These are phyloP conservation scores for Ilyonectria mors-panacis DNA, from an alignment of 2,329 filamentous ascomycete species.

Conservation along the genomic window DNA sequence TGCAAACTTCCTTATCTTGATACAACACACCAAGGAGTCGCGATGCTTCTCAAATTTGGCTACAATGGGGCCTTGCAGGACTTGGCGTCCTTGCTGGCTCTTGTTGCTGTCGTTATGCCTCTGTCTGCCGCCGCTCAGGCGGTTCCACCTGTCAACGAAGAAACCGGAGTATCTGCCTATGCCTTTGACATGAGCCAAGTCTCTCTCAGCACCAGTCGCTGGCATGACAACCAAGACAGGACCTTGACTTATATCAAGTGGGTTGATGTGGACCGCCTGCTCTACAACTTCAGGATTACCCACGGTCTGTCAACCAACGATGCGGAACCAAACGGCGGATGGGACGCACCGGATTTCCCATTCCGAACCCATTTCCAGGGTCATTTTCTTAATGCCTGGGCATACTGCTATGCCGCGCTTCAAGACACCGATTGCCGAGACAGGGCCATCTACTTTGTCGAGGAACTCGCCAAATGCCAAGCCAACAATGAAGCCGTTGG, in stretches of 20 bases:
- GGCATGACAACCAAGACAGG: conserved; percentile 55
- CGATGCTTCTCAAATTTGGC: conserved; percentile 5
- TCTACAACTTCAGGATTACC: conserved; percentile 64
- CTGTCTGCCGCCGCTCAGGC: not conserved
- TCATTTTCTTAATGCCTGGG: conserved; percentile 66
- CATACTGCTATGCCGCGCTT: conserved; percentile 62
- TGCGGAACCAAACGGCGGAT: conserved; percentile 63
- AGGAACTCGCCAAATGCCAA: conserved; percentile 66
- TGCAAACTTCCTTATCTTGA: not conserved
- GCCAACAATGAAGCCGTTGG: conserved; percentile 62
- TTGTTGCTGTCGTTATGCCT: not conserved
- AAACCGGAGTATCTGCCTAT: conserved; percentile 23
- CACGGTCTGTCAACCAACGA: conserved; percentile 63
- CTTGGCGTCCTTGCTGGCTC: conserved; percentile 12
- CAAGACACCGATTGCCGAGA: conserved; percentile 60
- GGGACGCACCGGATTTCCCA: conserved; percentile 69
- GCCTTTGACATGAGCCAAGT: conserved; percentile 31
- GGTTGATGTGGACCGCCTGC: conserved; percentile 61
- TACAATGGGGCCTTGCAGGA: not conserved
- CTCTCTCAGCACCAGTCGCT: conserved; percentile 48
- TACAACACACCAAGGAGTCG: not conserved
- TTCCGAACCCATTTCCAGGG: conserved; percentile 68
- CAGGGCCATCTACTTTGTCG: conserved; percentile 61
- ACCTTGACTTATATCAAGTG: conserved; percentile 63
- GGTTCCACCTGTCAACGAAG: conserved; percentile 8